Evolutionary conservation across 305 asterid species (phyloP).

Genomic region (Fraxinus greggii): DNA sequence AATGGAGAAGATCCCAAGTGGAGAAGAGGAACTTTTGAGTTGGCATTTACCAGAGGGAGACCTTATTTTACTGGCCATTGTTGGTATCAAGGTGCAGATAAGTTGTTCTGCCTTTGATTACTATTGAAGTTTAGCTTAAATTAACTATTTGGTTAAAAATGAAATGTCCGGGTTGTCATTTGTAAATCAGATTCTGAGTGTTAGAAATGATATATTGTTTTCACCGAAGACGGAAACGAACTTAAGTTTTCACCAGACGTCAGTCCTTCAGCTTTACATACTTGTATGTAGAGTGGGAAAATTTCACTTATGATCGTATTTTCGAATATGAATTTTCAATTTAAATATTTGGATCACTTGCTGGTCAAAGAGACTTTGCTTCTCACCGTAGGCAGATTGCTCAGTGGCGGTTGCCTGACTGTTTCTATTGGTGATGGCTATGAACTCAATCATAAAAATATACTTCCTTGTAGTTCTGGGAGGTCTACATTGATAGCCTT

Average conservation of each 20-base stretch:
- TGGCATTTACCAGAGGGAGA: constrained; percentile 84
- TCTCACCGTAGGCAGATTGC: neutral
- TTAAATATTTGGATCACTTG: neutral
- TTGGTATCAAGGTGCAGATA: constrained; percentile 77
- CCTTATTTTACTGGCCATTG: constrained; percentile 77
- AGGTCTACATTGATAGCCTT: neutral
- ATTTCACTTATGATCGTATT: neutral
- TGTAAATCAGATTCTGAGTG: neutral
- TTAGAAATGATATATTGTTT: neutral
- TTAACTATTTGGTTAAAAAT: neutral
- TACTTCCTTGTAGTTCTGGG: neutral
- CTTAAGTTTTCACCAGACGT: neutral
- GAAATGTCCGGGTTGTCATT: neutral
- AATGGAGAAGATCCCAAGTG: constrained; percentile 55
- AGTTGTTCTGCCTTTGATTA: constrained; percentile 2
- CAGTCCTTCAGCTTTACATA: neutral
- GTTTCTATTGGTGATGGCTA: neutral
- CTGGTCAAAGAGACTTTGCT: neutral
- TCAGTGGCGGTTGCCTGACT: constrained; percentile 1
- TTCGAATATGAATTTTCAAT: neutral
- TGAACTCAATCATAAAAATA: no score
- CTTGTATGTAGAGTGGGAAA: neutral
- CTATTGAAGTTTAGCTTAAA: constrained; percentile 7
- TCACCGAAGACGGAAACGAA: neutral
- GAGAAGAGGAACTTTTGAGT: constrained; percentile 63